Conservation (phyloP, 1,284 basidiomycete species). For the Quambalaria eucalypti region DNA sequence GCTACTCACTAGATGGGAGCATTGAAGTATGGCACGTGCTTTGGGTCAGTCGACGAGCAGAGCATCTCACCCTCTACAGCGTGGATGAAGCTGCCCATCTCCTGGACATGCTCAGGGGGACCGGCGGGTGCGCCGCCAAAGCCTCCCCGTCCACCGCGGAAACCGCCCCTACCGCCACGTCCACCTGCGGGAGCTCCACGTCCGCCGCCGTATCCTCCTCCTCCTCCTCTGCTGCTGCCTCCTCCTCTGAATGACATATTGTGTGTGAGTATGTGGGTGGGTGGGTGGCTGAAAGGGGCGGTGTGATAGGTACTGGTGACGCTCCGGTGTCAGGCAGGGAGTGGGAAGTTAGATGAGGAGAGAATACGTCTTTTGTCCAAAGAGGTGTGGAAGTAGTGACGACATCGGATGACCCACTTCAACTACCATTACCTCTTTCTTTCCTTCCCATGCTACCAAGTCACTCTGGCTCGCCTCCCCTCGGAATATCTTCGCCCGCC, state of each 20-base stretch:
- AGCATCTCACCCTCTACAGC: slow-evolving; percentile 98
- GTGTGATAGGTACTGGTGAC: too few relatives aligned
- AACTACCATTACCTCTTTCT: too few relatives aligned
- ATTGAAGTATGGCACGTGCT: slow-evolving; percentile 85
- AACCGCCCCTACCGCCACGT: slow-evolving; percentile 16
- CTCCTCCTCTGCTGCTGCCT: slow-evolving; percentile 4
- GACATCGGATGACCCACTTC: too few relatives aligned
- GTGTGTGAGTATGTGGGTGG: too few relatives aligned
- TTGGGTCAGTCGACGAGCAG: slow-evolving; percentile 66
- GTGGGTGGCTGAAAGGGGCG: too few relatives aligned
- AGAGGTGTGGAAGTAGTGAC: too few relatives aligned
- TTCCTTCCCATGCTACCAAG: too few relatives aligned
- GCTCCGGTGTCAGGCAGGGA: too few relatives aligned
- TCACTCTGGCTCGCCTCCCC: too few relatives aligned
- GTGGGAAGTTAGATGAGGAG: too few relatives aligned
- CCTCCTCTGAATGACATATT: slow-evolving; percentile 36
- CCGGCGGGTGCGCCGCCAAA: slow-evolving; percentile 36
- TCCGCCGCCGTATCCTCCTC: slow-evolving; percentile 13
- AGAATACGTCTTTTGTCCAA: too few relatives aligned
- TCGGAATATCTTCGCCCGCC: too few relatives aligned
- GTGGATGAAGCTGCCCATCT: slow-evolving; percentile 50
- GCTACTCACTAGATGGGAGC: slow-evolving; percentile 73
- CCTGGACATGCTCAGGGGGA: slow-evolving; percentile 42
- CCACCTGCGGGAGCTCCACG: slow-evolving; percentile 18
- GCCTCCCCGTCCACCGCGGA: slow-evolving; percentile 23